These are phyloP conservation scores for Pichia sp. DNA, from an alignment of 1,139 yeast species.

Conservation along the genomic window DNA sequence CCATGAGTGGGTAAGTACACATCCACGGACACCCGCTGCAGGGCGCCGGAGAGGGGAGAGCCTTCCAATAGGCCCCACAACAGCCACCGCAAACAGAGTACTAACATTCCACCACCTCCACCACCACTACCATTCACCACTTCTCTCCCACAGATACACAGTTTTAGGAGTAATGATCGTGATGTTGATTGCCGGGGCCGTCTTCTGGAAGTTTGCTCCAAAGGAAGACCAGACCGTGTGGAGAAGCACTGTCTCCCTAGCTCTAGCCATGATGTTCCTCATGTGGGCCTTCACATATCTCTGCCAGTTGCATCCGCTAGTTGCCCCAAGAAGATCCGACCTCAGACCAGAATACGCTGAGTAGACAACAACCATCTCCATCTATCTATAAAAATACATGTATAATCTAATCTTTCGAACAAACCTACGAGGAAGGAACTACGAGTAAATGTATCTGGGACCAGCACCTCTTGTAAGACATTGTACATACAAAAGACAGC, in stretches of 20 bases:
- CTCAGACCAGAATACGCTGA: slow-evolving; percentile 68
- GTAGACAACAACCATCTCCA: neutral
- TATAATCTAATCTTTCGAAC: no score
- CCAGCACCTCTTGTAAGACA: neutral
- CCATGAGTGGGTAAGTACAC: slow-evolving; percentile 9
- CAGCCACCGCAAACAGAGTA: slow-evolving; percentile 1
- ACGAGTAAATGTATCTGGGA: slow-evolving; percentile 12
- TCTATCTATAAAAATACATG: no score
- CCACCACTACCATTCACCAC: neutral
- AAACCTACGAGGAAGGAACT: no score
- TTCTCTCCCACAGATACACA: slow-evolving; percentile 38
- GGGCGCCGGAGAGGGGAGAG: neutral
- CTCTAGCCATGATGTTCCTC: slow-evolving; percentile 83
- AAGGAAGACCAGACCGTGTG: slow-evolving; percentile 65
- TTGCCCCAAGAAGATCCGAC: slow-evolving; percentile 76
- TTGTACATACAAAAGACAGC: neutral
- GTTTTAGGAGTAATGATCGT: slow-evolving; percentile 65
- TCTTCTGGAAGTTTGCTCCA: slow-evolving; percentile 58
- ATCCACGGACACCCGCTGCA: neutral
- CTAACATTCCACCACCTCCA: neutral
- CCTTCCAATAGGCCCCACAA: no score
- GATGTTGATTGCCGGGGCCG: slow-evolving; percentile 57
- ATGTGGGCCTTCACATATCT: slow-evolving; percentile 96
- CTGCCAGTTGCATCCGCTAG: slow-evolving; percentile 78
- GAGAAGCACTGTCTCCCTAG: slow-evolving; percentile 84